phyloP scores from a whole-genome alignment of 805 yeast species.

The Yarrowia sp. region DNA sequence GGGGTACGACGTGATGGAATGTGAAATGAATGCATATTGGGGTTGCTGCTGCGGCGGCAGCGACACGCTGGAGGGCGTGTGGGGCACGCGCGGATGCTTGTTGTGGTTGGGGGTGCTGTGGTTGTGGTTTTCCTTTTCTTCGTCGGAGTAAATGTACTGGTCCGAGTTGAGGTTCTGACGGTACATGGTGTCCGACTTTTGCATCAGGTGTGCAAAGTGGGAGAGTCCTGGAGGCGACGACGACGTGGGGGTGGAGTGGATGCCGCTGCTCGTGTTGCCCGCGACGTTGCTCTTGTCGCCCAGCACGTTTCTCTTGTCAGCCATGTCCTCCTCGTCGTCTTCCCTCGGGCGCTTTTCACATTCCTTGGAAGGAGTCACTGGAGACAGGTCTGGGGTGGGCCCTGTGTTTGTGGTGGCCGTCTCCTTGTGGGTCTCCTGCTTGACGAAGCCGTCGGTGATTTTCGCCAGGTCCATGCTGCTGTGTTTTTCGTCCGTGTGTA shows the following conservation, averaged over 20 bases:
- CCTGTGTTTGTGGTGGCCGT: slow-evolving; percentile 25
- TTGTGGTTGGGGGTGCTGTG: neutral
- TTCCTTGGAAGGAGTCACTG: slow-evolving; percentile 32
- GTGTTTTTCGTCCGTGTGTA: neutral
- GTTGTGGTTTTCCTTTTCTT: slow-evolving; percentile 32
- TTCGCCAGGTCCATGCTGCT: slow-evolving; percentile 34
- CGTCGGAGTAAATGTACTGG: slow-evolving; percentile 37
- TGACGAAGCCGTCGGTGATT: slow-evolving; percentile 38
- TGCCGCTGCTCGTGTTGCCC: neutral
- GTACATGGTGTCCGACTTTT: slow-evolving; percentile 39
- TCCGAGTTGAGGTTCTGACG: slow-evolving; percentile 39
- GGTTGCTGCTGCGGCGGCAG: neutral
- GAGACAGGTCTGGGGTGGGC: slow-evolving; percentile 32
- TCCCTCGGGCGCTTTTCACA: slow-evolving; percentile 13
- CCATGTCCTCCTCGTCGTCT: slow-evolving; percentile 5
- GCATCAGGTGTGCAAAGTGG: slow-evolving; percentile 37
- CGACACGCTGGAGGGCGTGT: slow-evolving; percentile 15
- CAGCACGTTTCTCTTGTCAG: neutral
- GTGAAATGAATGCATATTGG: slow-evolving; percentile 80
- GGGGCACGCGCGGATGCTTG: neutral
- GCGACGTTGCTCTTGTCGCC: neutral
- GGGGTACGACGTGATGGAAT: slow-evolving; percentile 88
- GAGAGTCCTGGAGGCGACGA: slow-evolving; percentile 30
- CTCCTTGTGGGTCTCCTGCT: slow-evolving; percentile 1
- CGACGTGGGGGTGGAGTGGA: slow-evolving; percentile 10